Evolutionary conservation across 2,329 filamentous ascomycete genomes (phyloP).

Genomic region (Zymoseptoria crescenta): DNA sequence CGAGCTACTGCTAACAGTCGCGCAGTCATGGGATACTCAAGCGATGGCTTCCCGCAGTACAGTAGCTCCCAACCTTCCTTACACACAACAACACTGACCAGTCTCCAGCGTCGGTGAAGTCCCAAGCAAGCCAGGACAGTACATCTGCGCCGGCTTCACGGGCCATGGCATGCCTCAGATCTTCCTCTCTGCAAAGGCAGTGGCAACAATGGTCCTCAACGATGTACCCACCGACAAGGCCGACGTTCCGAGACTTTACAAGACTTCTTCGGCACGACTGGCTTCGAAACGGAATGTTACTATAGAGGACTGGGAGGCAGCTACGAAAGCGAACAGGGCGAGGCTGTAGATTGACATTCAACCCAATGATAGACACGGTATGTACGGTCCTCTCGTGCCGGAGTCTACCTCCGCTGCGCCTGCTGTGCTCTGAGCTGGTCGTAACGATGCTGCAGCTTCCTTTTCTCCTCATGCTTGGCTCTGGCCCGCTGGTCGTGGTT

Average conservation of each 20-base stretch:
- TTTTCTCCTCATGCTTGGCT: background rate
- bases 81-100: background rate
- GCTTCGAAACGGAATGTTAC: constrained; percentile 11
- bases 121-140: constrained; percentile 12
- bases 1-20: background rate
- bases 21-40: constrained; percentile 20
- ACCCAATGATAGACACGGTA: background rate
- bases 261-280: constrained; percentile 9
- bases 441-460: background rate
- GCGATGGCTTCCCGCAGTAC: constrained; percentile 15
- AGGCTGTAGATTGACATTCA: constrained; percentile 7
- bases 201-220: constrained; percentile 13
- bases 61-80: background rate
- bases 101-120: constrained; percentile 15
- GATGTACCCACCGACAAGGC: constrained; percentile 7
- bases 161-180: constrained; percentile 21
- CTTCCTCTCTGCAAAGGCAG: constrained; percentile 15
- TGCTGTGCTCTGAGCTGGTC: background rate
- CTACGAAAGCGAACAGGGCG: constrained; percentile 5
- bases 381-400: background rate
- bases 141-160: constrained; percentile 20
- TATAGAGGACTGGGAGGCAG: constrained; percentile 10
- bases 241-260: constrained; percentile 16
- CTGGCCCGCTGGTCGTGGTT: background rate
- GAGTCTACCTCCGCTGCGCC: background rate